These are phyloP conservation scores for Candida parachauliodes DNA, from an alignment of 805 yeast species.

Conservation along the genomic window DNA sequence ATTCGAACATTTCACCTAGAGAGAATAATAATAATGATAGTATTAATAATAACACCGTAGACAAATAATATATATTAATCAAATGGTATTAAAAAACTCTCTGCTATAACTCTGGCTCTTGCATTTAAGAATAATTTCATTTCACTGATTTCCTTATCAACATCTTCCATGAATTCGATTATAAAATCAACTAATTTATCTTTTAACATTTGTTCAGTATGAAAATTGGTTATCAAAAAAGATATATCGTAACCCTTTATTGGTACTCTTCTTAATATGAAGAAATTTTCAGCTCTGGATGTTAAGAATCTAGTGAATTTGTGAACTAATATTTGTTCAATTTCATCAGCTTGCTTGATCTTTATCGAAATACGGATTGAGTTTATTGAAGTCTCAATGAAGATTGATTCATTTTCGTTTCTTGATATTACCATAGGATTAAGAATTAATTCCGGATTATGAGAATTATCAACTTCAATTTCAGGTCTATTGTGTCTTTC, in stretches of 20 bases:
- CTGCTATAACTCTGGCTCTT: conserved; percentile 96
- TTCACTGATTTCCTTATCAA: conserved; percentile 96
- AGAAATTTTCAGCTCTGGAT: conserved; percentile 92
- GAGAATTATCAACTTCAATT: conserved; percentile 73
- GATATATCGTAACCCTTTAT: conserved; percentile 90
- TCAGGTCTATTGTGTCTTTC: conserved; percentile 98
- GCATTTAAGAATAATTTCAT: conserved; percentile 97
- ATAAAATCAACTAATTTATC: conserved; percentile 94
- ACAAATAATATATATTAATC: conserved; percentile 44
- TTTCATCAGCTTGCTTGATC: conserved; percentile 97
- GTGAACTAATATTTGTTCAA: conserved; percentile 90
- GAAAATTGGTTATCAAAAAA: conserved; percentile 87
- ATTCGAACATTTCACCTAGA: not conserved
- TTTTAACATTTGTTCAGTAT: conserved; percentile 93
- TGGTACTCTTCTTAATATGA: conserved; percentile 87
- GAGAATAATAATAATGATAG: not conserved
- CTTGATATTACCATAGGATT: conserved; percentile 89
- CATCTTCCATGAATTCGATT: conserved; percentile 98
- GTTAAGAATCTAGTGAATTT: conserved; percentile 92
- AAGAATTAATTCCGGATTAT: conserved; percentile 75
- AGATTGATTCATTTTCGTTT: conserved; percentile 87
- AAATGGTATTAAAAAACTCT: conserved; percentile 87
- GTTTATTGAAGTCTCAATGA: conserved; percentile 92
- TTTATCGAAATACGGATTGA: conserved; percentile 86
- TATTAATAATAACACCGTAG: conserved; percentile 1